These are phyloP conservation scores for Xanthoconium purpureum DNA, from an alignment of 768 basidiomycete genomes.

Conservation along the genomic window DNA sequence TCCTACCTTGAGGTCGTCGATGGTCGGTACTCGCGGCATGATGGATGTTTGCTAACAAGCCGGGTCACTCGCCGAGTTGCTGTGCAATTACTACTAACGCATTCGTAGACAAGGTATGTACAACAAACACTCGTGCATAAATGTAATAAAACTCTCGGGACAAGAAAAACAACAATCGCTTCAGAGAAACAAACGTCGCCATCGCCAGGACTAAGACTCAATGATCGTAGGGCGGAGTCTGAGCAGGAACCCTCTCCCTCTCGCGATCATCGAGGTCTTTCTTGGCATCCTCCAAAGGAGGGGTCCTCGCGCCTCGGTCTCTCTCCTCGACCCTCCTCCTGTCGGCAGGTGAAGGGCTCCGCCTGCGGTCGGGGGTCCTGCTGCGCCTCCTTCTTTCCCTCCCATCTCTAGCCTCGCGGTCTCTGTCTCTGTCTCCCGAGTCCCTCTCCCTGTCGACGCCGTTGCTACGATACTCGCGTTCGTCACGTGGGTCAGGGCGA, in stretches of 20 bases:
- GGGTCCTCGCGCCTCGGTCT: slow-evolving; percentile 51
- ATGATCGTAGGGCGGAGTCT: slow-evolving; percentile 60
- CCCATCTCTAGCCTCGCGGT: slow-evolving; percentile 36
- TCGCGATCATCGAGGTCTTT: slow-evolving; percentile 47
- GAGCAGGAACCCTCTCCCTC: slow-evolving; percentile 44
- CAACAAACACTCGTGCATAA: slow-evolving; percentile 8
- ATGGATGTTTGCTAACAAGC: slow-evolving; percentile 6
- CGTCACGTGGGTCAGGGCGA: slow-evolving; percentile 36
- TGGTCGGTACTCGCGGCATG: slow-evolving; percentile 34
- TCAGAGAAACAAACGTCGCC: background rate
- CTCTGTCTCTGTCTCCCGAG: slow-evolving; percentile 36
- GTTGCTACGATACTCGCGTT: slow-evolving; percentile 38
- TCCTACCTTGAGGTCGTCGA: slow-evolving; percentile 34
- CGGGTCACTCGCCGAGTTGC: background rate
- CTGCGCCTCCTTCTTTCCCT: slow-evolving; percentile 50
- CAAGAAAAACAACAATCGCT: background rate
- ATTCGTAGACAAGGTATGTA: slow-evolving; percentile 22
- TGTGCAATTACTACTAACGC: background rate
- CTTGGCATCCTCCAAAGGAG: slow-evolving; percentile 41
- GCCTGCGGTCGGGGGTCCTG: slow-evolving; percentile 45
- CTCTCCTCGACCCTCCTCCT: slow-evolving; percentile 44
- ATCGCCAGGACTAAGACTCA: slow-evolving; percentile 22
- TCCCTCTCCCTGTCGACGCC: slow-evolving; percentile 37
- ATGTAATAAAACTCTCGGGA: background rate
- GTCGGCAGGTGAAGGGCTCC: slow-evolving; percentile 42